Evolutionary conservation across 257 asterid species (phyloP).

Genomic region (Solanum piurae): DNA sequence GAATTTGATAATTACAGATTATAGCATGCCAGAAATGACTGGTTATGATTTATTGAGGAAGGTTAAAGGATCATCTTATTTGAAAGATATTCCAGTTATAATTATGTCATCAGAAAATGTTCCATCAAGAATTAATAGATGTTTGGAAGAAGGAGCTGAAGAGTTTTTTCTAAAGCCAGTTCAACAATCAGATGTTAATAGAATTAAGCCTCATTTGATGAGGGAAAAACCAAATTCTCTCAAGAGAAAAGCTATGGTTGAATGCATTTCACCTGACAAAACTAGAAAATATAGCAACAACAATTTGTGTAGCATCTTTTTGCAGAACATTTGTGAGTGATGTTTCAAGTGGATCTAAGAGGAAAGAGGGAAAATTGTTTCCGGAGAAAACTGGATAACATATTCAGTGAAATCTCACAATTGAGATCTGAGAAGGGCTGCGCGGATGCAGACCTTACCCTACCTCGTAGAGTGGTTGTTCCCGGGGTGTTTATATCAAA

Average conservation of each 20-base stretch:
- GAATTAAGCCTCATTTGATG: slow-evolving; percentile 31
- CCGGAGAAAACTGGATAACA: too few species aligned
- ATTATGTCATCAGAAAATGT: slow-evolving; percentile 62
- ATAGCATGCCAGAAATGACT: slow-evolving; percentile 11
- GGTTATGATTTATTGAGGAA: slow-evolving; percentile 7
- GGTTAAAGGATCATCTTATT: slow-evolving; percentile 19
- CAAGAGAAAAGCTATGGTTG: slow-evolving; percentile 20
- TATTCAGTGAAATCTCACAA: not conserved
- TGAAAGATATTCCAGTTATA: slow-evolving; percentile 51
- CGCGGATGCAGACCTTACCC: not conserved
- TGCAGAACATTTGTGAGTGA: not conserved
- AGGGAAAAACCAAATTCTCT: not conserved
- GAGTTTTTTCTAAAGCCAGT: slow-evolving; percentile 30
- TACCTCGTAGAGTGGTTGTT: not conserved
- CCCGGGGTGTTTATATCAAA: not conserved
- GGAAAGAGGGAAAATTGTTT: not conserved
- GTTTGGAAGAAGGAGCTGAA: slow-evolving; percentile 37
- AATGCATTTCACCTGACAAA: slow-evolving; percentile 24
- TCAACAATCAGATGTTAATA: slow-evolving; percentile 43
- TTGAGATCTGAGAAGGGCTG: not conserved
- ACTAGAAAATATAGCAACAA: slow-evolving; percentile 3
- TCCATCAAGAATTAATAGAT: slow-evolving; percentile 45
- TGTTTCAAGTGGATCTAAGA: not conserved
- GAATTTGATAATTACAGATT: slow-evolving; percentile 10
- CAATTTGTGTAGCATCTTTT: not conserved